Conservation (phyloP, 176 grass and related monocot species). For the Musa itinerans region DNA sequence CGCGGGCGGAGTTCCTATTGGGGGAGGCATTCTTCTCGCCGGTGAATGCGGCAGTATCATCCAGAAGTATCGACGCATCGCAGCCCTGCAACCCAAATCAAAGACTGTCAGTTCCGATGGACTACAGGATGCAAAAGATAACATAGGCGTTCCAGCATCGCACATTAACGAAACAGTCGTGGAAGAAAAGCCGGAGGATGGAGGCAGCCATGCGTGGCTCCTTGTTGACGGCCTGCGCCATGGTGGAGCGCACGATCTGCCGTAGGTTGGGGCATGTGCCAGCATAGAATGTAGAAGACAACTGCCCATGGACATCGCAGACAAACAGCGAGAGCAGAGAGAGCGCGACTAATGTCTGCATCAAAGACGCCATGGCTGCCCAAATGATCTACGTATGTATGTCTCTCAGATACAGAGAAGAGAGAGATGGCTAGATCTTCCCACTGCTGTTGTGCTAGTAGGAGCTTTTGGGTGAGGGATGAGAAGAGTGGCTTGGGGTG, state of each 20-base stretch:
- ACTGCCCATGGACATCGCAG: conserved; percentile 10
- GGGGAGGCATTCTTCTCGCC: conserved; percentile 67
- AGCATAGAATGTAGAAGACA: conserved; percentile 20
- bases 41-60: conserved; percentile 35
- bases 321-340: background rate
- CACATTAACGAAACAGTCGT: conserved; percentile 75
- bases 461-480: too few species aligned
- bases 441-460: too few species aligned
- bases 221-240: conserved; percentile 17
- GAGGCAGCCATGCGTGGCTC: conserved; percentile 31
- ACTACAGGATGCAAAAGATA: background rate
- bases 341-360: background rate
- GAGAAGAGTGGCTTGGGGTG: too few species aligned
- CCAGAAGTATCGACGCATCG: conserved; percentile 73
- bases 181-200: conserved; percentile 69
- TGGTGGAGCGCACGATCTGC: conserved; percentile 21
- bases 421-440: too few species aligned
- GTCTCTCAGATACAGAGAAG: too few species aligned
- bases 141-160: background rate
- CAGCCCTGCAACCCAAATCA: conserved; percentile 41
- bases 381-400: too few species aligned
- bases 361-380: background rate
- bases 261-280: conserved; percentile 19
- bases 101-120: background rate
- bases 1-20: conserved; percentile 58